Percentiles rank a stretch among this genome's conserved stretches.
These are phyloP conservation scores for Durio zibethinus DNA, from an alignment of 345 rosid species.

Conservation along the genomic window DNA sequence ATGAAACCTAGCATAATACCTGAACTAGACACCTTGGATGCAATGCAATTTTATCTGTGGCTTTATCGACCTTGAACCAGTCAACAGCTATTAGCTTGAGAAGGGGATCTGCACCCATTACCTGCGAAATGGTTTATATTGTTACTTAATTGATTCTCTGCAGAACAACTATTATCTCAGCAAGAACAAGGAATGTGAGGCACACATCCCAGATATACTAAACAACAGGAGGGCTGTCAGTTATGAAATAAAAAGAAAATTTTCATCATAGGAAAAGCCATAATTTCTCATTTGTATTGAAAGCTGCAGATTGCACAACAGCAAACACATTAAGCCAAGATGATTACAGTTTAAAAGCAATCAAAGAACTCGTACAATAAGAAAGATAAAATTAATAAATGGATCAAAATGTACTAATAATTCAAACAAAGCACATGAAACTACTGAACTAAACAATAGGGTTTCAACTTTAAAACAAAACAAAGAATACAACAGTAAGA, in stretches of 20 bases:
- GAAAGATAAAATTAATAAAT: background rate
- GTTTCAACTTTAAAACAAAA: background rate
- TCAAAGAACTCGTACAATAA: background rate
- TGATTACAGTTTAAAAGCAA: background rate
- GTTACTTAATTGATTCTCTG: slow-evolving; percentile 1
- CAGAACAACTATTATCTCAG: background rate
- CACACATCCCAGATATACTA: background rate
- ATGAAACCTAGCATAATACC: slow-evolving; percentile 41
- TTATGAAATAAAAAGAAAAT: background rate
- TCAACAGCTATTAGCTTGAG: slow-evolving; percentile 87
- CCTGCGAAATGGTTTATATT: slow-evolving; percentile 39
- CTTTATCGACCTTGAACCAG: slow-evolving; percentile 80
- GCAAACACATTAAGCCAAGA: background rate
- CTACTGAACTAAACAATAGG: background rate
- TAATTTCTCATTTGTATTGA: background rate
- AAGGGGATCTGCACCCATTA: slow-evolving; percentile 88
- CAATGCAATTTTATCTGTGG: slow-evolving; percentile 59
- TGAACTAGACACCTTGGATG: slow-evolving; percentile 84
- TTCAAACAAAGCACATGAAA: background rate
- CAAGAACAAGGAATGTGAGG: background rate
- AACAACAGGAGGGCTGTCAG: background rate
- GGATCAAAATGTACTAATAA: background rate
- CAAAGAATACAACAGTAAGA: background rate
- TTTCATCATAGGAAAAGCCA: background rate
- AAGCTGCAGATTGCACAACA: background rate